Evolutionary conservation across 352 stramenopile species (phyloP), one percentile per base, ranked within the genome.

Genomic region (Discostella stelligera): DNA sequence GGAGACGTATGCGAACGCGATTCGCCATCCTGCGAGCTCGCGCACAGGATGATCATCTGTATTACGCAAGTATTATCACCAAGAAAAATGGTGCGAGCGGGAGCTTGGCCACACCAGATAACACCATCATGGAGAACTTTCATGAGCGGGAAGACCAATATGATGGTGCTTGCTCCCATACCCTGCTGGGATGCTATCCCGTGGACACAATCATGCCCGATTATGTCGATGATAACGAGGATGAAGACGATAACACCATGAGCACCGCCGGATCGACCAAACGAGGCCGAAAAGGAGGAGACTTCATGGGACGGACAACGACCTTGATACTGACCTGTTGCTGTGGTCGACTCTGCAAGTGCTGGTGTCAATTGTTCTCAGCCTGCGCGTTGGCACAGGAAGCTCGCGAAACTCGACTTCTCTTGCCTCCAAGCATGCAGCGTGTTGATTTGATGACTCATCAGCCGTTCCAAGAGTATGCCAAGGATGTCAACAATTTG

Each of bases 361-460:
- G 80, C 54, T 93, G 85, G 85, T 89, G 80, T 66, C 87, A 93
- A 64, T 81, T 81, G 23, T 77, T 90, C 25, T 90, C 80, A 11
- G 83, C 91, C 48, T 93, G 87, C 64, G 81, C 87, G 2, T 66
- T 93, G 41, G 87, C 87, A 10, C 87, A 93, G 74, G 87, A 93
- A 74, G 87, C 85, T n/a, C 48, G 87, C 27, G 87, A 93, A 76
- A 84, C 86, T 23, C 68, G 85, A 25, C 64, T 91, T 0, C 53
- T 93, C 11, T 50, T 93, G 0, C 85, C 85, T 10, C 86, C 87
- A 16, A 76, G 72, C 54, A 85, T 85, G 63, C 85, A 91, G 70
- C 66, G 83, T 11, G 69, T 93, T 21, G 87, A 93, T 71, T 86
- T 83, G 52, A 85, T 93, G 39, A 93, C 87, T 10, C 87, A 91